Evolutionary conservation across 139 green algal genomes (phyloP).

Genomic region (Coelastrella sp.): DNA sequence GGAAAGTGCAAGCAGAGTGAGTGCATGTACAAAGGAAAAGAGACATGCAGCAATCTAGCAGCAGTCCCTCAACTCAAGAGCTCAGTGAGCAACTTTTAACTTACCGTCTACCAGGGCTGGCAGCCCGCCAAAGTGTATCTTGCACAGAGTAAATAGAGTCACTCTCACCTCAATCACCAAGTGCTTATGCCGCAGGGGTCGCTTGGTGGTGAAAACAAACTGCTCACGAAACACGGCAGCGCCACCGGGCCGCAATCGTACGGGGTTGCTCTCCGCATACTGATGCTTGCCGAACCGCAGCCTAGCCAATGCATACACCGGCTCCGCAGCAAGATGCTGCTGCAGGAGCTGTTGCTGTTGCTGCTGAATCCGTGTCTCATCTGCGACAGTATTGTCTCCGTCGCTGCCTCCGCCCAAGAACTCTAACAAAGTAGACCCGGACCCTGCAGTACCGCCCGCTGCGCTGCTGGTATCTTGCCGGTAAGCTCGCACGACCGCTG

Average conservation of each 20-base stretch:
- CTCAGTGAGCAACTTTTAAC: too few species aligned
- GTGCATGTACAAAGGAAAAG: too few species aligned
- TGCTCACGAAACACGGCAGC: slow-evolving; percentile 35
- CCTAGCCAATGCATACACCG: slow-evolving; percentile 25
- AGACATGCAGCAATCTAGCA: too few species aligned
- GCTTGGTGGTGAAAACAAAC: slow-evolving; percentile 46
- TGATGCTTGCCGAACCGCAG: slow-evolving; percentile 41
- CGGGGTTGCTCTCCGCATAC: slow-evolving; percentile 7
- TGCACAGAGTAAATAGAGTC: too few species aligned
- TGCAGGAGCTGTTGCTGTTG: slow-evolving; percentile 35
- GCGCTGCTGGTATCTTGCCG: background rate
- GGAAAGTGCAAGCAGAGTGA: too few species aligned
- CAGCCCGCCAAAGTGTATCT: background rate
- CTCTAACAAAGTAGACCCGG: background rate
- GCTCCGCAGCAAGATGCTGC: slow-evolving; percentile 38
- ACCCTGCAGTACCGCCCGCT: background rate
- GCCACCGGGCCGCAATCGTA: slow-evolving; percentile 28
- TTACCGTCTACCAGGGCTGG: too few species aligned
- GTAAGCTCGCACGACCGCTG: slow-evolving; percentile 18
- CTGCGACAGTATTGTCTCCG: background rate
- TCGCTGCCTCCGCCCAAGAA: background rate
- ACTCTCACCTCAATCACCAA: slow-evolving; percentile 37
- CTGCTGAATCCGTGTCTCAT: slow-evolving; percentile 17
- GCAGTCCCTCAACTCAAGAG: too few species aligned
- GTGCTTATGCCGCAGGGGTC: slow-evolving; percentile 39